phyloP scores from a whole-genome alignment of 2,329 filamentous ascomycete species.

The Cladophialophora psammophila region DNA sequence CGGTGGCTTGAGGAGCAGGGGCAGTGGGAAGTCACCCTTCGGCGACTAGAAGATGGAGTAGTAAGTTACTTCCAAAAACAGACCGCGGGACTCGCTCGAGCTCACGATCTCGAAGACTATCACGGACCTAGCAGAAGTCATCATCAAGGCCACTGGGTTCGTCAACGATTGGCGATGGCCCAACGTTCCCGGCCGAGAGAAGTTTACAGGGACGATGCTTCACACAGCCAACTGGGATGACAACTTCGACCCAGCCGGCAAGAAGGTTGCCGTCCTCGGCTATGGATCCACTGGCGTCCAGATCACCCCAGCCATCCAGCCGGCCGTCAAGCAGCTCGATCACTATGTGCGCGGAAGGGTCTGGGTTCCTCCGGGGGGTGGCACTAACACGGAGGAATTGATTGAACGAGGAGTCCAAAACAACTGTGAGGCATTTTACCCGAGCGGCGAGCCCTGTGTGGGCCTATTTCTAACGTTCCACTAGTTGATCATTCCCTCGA shows the following conservation, averaged over 20 bases:
- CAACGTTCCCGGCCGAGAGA: conserved; percentile 40
- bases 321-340: conserved; percentile 42
- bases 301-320: conserved; percentile 49
- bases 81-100: conserved; percentile 42
- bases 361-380: conserved; percentile 30
- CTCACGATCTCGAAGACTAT: no score
- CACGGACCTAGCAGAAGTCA: no score
- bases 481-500: conserved; percentile 7
- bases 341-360: conserved; percentile 39
- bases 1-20: conserved; percentile 62
- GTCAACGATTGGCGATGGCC: conserved; percentile 54
- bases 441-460: no score
- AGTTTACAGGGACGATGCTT: conserved; percentile 47
- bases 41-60: conserved; percentile 3
- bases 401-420: conserved; percentile 17
- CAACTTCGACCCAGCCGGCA: conserved; percentile 23
- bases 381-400: conserved; percentile 16
- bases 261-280: conserved; percentile 39
- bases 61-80: conserved; percentile 30
- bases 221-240: conserved; percentile 52
- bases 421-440: no score
- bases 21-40: conserved; percentile 61
- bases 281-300: conserved; percentile 40
- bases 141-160: conserved; percentile 65
- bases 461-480: no score